phyloP scores from a whole-genome alignment of 257 asterid species.

The Fraxinus quadrangulata region DNA sequence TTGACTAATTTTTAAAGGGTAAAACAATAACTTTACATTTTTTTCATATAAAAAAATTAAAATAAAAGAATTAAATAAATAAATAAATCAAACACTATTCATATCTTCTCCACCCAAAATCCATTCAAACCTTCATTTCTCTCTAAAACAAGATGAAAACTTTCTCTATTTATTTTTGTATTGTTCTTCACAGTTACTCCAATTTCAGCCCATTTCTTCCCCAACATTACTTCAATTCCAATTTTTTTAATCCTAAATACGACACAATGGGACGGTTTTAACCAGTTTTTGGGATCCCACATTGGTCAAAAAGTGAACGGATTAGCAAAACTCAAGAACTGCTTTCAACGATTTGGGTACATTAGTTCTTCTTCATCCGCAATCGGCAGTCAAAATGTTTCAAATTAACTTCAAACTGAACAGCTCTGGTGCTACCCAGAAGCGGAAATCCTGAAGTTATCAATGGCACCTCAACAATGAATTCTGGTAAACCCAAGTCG shows the following conservation, averaged over 20 bases:
- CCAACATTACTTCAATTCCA: conserved; percentile 39
- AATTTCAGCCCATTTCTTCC: conserved; percentile 42
- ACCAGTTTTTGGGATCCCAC: conserved; percentile 48
- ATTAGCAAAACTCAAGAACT: conserved; percentile 49
- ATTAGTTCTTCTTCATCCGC: conserved; percentile 28
- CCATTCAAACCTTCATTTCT: not conserved
- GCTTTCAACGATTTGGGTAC: conserved; percentile 71
- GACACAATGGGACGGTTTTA: conserved; percentile 58
- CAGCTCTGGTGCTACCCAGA: conserved; percentile 49
- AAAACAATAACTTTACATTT: no score
- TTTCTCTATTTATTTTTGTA: not conserved
- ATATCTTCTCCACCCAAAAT: not conserved
- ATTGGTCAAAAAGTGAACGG: conserved; percentile 51
- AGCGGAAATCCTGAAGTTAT: conserved; percentile 73
- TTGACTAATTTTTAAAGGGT: no score
- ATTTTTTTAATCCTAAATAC: conserved; percentile 33
- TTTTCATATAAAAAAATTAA: no score
- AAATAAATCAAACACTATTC: no score
- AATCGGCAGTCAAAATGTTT: conserved; percentile 49
- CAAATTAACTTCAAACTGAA: conserved; percentile 75
- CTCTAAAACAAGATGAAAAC: conserved; percentile 24
- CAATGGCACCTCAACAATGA: conserved; percentile 63
- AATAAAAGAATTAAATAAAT: no score
- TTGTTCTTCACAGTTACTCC: conserved; percentile 20
- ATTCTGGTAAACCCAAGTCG: conserved; percentile 33